Conservation (phyloP, 345 rosid genomes). For the Carallia brachiata region DNA sequence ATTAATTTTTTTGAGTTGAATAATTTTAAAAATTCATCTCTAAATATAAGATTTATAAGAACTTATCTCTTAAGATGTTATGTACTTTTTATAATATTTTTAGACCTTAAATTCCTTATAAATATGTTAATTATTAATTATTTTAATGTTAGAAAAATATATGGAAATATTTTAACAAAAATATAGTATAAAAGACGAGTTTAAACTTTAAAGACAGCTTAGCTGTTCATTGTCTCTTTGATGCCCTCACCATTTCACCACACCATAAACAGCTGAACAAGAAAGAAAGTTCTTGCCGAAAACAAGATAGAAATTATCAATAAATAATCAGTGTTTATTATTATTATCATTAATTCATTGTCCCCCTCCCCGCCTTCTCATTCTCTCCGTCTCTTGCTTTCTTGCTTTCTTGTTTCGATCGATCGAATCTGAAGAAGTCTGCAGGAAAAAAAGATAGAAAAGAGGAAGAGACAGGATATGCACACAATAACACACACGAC, state of each 20-base stretch:
- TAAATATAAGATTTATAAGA: too few species aligned
- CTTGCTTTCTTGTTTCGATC: constrained; percentile 33
- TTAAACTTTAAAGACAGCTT: not conserved
- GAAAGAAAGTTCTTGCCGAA: not conserved
- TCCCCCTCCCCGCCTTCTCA: not conserved
- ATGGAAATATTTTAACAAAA: not conserved
- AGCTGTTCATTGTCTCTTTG: too few species aligned
- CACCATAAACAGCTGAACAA: constrained; percentile 27
- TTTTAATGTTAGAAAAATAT: too few species aligned
- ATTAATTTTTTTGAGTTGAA: too few species aligned
- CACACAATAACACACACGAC: not conserved
- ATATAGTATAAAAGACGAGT: not conserved
- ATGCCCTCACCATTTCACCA: not conserved
- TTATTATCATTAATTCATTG: constrained; percentile 15
- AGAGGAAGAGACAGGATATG: too few species aligned
- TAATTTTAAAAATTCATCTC: too few species aligned
- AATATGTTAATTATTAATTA: too few species aligned
- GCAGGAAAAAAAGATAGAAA: constrained; percentile 16
- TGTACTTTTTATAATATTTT: too few species aligned
- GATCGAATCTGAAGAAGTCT: constrained; percentile 52
- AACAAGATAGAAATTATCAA: constrained; percentile 10
- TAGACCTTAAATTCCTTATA: too few species aligned
- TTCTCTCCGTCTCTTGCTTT: not conserved
- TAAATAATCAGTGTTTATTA: constrained; percentile 8
- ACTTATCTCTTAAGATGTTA: too few species aligned